These are phyloP conservation scores for Primulina huaijiensis DNA, from an alignment of 257 asterid genomes.

Conservation along the genomic window DNA sequence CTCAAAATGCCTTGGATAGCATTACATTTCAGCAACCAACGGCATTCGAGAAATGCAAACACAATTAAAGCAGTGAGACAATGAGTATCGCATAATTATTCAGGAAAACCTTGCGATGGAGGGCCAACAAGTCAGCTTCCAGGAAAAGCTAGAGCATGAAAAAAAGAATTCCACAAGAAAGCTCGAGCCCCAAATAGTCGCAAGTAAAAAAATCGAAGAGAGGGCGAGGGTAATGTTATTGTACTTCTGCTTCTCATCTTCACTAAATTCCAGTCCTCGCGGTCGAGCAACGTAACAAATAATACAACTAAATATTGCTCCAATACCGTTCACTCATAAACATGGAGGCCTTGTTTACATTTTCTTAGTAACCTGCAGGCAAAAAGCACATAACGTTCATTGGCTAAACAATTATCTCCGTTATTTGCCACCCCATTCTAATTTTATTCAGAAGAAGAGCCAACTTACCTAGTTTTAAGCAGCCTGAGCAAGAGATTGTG, in stretches of 20 bases:
- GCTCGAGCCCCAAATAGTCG: neutral
- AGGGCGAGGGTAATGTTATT: neutral
- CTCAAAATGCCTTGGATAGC: neutral
- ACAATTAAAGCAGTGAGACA: neutral
- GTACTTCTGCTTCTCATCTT: neutral
- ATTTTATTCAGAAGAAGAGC: conserved; percentile 7
- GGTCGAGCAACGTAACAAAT: neutral
- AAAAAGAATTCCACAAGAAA: neutral
- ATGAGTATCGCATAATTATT: too few species aligned
- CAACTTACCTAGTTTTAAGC: conserved; percentile 33
- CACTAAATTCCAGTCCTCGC: neutral
- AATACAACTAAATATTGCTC: neutral
- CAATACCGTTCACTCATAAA: neutral
- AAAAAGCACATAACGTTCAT: conserved; percentile 1
- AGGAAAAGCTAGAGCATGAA: neutral
- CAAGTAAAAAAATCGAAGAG: neutral
- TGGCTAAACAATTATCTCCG: neutral
- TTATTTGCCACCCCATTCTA: neutral
- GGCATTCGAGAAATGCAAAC: neutral
- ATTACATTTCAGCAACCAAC: neutral
- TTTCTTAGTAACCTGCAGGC: neutral
- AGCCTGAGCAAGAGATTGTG: conserved; percentile 52
- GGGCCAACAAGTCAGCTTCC: neutral
- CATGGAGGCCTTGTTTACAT: neutral
- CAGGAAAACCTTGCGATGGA: neutral